Percentiles rank a stretch among this genome's conserved stretches.
Evolutionary conservation across 2,329 filamentous ascomycete species (phyloP).

Genomic region (Dothidotthia symphoricarpi): DNA sequence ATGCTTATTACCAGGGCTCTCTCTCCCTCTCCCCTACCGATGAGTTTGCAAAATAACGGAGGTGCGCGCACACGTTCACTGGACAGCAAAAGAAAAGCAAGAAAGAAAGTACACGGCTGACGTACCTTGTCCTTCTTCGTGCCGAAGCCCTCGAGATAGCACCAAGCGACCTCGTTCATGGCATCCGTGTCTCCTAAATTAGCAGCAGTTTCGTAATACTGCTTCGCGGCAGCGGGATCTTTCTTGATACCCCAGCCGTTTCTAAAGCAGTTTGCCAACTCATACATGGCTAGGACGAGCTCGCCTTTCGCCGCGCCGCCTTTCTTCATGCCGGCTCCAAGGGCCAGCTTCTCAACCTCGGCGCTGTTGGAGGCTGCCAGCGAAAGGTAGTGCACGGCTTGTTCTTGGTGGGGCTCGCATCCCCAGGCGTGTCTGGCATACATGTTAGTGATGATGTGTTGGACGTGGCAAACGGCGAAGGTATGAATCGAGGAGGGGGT

Average conservation of each 20-base stretch:
- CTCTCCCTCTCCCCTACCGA: slow-evolving; percentile 31
- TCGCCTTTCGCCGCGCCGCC: slow-evolving; percentile 95
- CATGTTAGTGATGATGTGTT: slow-evolving; percentile 20
- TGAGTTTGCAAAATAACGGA: slow-evolving; percentile 12
- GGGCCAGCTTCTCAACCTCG: slow-evolving; percentile 77
- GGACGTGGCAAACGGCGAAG: background rate
- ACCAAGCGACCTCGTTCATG: slow-evolving; percentile 97
- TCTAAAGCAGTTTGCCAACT: slow-evolving; percentile 88
- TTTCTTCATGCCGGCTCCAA: slow-evolving; percentile 84
- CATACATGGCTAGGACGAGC: slow-evolving; percentile 92
- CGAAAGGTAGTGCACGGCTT: slow-evolving; percentile 80
- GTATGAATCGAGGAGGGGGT: slow-evolving; percentile 11
- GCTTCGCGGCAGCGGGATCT: slow-evolving; percentile 77
- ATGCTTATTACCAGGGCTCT: too few species aligned
- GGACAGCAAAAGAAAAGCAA: slow-evolving; percentile 6
- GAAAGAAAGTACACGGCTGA: slow-evolving; percentile 24
- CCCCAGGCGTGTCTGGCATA: slow-evolving; percentile 83
- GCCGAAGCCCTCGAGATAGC: slow-evolving; percentile 94
- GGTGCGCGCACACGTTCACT: too few species aligned
- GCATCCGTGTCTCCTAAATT: slow-evolving; percentile 95
- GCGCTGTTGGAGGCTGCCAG: slow-evolving; percentile 89
- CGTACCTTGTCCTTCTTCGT: slow-evolving; percentile 98
- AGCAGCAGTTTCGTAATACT: slow-evolving; percentile 97
- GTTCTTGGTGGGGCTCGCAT: slow-evolving; percentile 67
- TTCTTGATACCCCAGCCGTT: slow-evolving; percentile 90